Percentiles rank a stretch among this genome's conserved stretches.
These are phyloP conservation scores for Trypanosoma melophagium DNA, from an alignment of 208 protist species.

Conservation along the genomic window DNA sequence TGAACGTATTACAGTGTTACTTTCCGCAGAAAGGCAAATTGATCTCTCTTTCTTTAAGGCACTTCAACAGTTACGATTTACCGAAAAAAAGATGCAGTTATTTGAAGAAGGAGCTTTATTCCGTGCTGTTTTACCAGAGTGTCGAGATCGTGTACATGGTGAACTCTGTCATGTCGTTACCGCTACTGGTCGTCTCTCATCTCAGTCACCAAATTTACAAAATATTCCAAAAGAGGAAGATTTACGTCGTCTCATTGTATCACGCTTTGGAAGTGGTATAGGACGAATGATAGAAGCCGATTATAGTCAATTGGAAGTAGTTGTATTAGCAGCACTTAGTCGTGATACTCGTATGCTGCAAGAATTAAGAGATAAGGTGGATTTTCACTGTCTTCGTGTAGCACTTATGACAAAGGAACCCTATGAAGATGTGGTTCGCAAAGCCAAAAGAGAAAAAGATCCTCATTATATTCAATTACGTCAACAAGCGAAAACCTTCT, in stretches of 20 bases:
- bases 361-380: constrained; percentile 82
- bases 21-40: constrained; percentile 75
- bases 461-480: constrained; percentile 86
- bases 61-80: constrained; percentile 89
- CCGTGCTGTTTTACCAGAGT: constrained; percentile 83
- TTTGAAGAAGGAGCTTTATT: constrained; percentile 89
- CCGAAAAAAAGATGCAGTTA: constrained; percentile 89
- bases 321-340: constrained; percentile 86
- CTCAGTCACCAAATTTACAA: constrained; percentile 88
- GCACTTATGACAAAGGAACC: constrained; percentile 90
- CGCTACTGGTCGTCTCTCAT: constrained; percentile 84
- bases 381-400: constrained; percentile 90
- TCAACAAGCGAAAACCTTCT: constrained; percentile 91
- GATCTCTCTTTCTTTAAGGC: constrained; percentile 88
- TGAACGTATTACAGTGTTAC: constrained; percentile 84
- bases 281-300: constrained; percentile 91
- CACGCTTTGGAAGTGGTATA: constrained; percentile 67
- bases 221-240: constrained; percentile 89
- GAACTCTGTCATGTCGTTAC: constrained; percentile 90
- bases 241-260: constrained; percentile 75
- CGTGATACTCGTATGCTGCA: constrained; percentile 85
- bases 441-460: constrained; percentile 81
- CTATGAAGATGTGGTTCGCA: constrained; percentile 85
- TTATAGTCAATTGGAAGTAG: constrained; percentile 90
- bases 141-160: constrained; percentile 81